These are phyloP conservation scores for Pseudogymnoascus sp. DNA, from an alignment of 2,329 filamentous ascomycete species.

Conservation along the genomic window DNA sequence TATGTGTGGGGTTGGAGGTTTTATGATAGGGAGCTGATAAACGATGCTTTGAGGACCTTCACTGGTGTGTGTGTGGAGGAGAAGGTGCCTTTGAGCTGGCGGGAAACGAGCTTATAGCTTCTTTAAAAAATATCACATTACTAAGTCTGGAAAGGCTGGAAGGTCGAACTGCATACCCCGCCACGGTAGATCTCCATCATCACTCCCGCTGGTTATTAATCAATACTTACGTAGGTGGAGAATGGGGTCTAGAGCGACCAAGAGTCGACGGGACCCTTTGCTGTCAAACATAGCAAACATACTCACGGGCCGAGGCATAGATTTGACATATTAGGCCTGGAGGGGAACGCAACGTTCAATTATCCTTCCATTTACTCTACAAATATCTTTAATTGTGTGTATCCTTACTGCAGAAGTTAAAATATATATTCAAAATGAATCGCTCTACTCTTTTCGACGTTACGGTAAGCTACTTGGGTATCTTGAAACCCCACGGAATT, in stretches of 20 bases:
- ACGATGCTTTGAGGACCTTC: neutral
- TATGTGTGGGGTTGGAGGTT: neutral
- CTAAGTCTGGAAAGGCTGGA: neutral
- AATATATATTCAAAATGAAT: conserved; percentile 40
- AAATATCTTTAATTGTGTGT: conserved; percentile 1
- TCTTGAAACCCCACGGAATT: neutral
- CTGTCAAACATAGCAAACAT: conserved; percentile 3
- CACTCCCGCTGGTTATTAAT: neutral
- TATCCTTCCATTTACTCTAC: neutral
- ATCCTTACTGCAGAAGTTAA: neutral
- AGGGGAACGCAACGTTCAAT: neutral
- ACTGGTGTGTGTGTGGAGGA: neutral
- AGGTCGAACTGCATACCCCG: neutral
- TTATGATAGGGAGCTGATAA: neutral
- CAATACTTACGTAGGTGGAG: conserved; percentile 7
- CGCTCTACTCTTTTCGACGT: conserved; percentile 48
- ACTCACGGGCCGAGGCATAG: conserved; percentile 3
- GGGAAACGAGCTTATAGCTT: neutral
- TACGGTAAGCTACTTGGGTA: conserved; percentile 37
- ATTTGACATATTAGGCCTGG: neutral
- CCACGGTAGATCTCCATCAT: neutral
- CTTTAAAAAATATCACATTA: conserved; percentile 5
- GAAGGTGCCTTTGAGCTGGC: neutral
- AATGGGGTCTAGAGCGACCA: neutral
- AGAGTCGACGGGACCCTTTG: neutral